Percentiles rank a stretch among this genome's conserved stretches.
phyloP scores from a whole-genome alignment of 352 stramenopile genomes.

The Phytophthora kernoviae region DNA sequence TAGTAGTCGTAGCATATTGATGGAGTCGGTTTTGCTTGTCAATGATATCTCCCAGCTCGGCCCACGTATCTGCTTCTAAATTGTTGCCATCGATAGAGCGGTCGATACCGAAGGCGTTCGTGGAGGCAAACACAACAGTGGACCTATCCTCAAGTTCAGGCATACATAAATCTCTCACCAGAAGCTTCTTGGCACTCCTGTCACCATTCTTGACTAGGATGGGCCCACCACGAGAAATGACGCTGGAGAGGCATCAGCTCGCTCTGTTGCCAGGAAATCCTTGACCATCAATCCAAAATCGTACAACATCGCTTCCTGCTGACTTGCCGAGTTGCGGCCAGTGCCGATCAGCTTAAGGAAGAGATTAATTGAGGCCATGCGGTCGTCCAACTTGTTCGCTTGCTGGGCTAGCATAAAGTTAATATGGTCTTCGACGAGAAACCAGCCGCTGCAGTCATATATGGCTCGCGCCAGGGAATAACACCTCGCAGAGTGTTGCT shows the following conservation, averaged over 20 bases:
- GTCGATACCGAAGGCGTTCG: conserved; percentile 75
- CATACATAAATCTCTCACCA: conserved; percentile 79
- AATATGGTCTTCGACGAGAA: conserved; percentile 89
- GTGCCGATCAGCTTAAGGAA: conserved; percentile 88
- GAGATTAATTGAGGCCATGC: conserved; percentile 83
- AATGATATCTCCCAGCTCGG: conserved; percentile 53
- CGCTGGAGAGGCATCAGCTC: conserved; percentile 12
- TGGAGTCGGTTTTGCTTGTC: conserved; percentile 74
- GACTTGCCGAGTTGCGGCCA: conserved; percentile 78
- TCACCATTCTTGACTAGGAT: conserved; percentile 36
- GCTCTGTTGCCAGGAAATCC: conserved; percentile 60
- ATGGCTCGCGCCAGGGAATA: conserved; percentile 78
- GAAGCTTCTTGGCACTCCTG: conserved; percentile 54
- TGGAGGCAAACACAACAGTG: conserved; percentile 79
- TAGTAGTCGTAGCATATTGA: conserved; percentile 42
- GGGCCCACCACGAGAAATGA: conserved; percentile 25
- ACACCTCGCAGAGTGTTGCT: conserved; percentile 79
- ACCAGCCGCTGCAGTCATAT: conserved; percentile 85
- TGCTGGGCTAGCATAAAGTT: conserved; percentile 87
- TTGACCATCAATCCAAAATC: conserved; percentile 89
- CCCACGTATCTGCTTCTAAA: conserved; percentile 62
- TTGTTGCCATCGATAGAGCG: conserved; percentile 72
- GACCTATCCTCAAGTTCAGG: conserved; percentile 84
- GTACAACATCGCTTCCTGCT: conserved; percentile 83
- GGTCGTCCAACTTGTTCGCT: conserved; percentile 73